Evolutionary conservation across 2,329 filamentous ascomycete genomes (phyloP), one percentile per base, ranked within the genome.

Genomic region (Aureobasidium sp.): DNA sequence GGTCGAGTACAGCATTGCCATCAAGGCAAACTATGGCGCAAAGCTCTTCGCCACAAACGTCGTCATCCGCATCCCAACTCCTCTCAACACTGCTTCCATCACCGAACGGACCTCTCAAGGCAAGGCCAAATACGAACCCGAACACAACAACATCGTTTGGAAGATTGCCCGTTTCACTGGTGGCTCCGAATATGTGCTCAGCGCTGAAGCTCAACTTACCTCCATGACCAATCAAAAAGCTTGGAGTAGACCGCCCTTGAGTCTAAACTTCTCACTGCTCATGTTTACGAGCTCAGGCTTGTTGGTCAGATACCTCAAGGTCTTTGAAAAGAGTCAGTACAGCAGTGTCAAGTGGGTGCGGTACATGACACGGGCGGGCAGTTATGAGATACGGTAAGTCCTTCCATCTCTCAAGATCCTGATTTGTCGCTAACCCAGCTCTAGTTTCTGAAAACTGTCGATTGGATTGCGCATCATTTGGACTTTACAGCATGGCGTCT

Each of bases 251-350:
- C 95, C 95, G 53, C 94, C 94, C 4, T 79, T 99, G 65, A 97
- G 87, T 75, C 78, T 99, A 75, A 94, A 86, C 75, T 99, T 99
- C 72, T 94, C 89, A 66, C 77, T 99, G 70, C 82, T 99, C 70
- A 99, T 99, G 95, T 99, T 99, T 73, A 99, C 94, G 22, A 96
- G 91, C 72, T 95, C 89, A 0, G 94, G 94, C 0, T 74, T 99
- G 72, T 73, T 99, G 66, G 94, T 99, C 62, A 82, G 95, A 55
- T 99, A 99, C 75, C 78, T 99, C 63, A 99, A 99, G 78, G 94
- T 99, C 1, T 99, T 99, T 78, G 94, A 99, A 79, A 99, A 99
- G 86, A 94, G 85, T 76, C 97, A 97, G 76, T 99, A 99, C 75
- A 95, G 90, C 66, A 96, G 91, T 72, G 94, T 99, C 53, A 99